These are phyloP conservation scores for Monosporascus sp. DNA, from an alignment of 2,329 filamentous ascomycete genomes.

Conservation along the genomic window DNA sequence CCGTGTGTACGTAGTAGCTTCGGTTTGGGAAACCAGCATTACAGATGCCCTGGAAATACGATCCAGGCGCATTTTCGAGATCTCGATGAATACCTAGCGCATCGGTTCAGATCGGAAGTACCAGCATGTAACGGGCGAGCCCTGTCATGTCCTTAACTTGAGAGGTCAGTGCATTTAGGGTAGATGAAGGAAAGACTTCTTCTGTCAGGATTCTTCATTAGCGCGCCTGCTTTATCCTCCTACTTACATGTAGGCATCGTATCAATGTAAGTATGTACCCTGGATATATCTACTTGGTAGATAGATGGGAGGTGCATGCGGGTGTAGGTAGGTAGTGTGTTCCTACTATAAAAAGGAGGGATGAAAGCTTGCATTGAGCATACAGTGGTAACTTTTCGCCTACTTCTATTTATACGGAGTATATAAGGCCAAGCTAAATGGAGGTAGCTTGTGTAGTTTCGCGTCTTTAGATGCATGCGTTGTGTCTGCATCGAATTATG, in stretches of 20 bases:
- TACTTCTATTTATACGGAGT: neutral
- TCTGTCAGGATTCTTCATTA: neutral
- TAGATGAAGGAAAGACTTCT: too few species aligned
- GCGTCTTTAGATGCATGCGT: neutral
- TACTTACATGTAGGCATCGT: neutral
- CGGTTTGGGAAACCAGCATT: constrained; percentile 20
- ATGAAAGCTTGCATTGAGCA: too few species aligned
- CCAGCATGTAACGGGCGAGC: neutral
- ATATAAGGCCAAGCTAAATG: neutral
- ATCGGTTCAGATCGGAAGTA: constrained; percentile 15
- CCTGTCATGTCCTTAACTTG: neutral
- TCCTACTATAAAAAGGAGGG: too few species aligned
- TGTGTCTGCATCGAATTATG: neutral
- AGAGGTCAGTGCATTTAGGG: too few species aligned
- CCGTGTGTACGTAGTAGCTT: constrained; percentile 1
- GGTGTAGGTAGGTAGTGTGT: neutral
- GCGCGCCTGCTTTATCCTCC: neutral
- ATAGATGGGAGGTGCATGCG: neutral
- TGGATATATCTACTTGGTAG: neutral
- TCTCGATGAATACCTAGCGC: constrained; percentile 20
- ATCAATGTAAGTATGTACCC: neutral
- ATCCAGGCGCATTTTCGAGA: constrained; percentile 26
- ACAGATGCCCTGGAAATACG: constrained; percentile 23
- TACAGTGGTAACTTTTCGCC: neutral
- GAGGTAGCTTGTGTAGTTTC: neutral